Conservation (phyloP, 2,329 filamentous ascomycete genomes). For the Diplodia sapinea region DNA sequence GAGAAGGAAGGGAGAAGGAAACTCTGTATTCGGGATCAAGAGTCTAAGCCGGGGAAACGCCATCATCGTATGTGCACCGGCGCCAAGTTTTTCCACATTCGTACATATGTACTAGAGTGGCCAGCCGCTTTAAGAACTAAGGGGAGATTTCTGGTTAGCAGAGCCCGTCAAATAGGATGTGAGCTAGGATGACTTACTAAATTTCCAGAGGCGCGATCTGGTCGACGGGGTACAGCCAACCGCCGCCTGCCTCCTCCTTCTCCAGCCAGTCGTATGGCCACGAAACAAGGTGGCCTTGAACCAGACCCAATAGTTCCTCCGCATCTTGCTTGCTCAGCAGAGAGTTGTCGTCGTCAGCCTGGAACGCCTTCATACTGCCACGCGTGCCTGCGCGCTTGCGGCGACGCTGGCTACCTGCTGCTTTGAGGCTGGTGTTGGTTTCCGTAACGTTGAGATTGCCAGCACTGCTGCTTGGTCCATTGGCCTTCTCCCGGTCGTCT, state of each 20-base stretch:
- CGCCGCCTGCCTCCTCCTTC: slow-evolving; percentile 87
- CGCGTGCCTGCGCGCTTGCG: slow-evolving; percentile 74
- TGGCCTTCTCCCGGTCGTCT: not conserved
- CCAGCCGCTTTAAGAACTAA: slow-evolving; percentile 9
- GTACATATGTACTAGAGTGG: slow-evolving; percentile 1
- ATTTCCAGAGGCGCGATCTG: slow-evolving; percentile 96
- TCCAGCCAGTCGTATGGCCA: slow-evolving; percentile 92
- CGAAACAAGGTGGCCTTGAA: slow-evolving; percentile 86
- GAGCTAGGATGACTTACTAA: slow-evolving; percentile 67
- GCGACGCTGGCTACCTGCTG: slow-evolving; percentile 60
- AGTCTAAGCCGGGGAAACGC: not conserved
- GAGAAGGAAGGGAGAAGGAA: not conserved
- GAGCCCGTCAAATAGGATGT: too few relatives aligned
- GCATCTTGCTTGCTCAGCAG: slow-evolving; percentile 76
- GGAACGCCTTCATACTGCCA: slow-evolving; percentile 68
- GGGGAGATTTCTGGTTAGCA: not conserved
- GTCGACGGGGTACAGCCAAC: slow-evolving; percentile 97
- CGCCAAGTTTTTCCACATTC: not conserved
- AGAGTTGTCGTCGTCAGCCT: slow-evolving; percentile 68
- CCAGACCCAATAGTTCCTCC: slow-evolving; percentile 77
- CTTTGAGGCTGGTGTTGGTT: slow-evolving; percentile 13
- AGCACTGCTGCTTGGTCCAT: slow-evolving; percentile 14
- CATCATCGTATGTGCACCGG: slow-evolving; percentile 8
- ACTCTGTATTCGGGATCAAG: not conserved
- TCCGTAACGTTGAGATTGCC: not conserved